A percentile compares a stretch with the other conserved stretches of the same genome.
Evolutionary conservation across 306 rosid genomes (phyloP).

Genomic region (Lathyrus aphaca): DNA sequence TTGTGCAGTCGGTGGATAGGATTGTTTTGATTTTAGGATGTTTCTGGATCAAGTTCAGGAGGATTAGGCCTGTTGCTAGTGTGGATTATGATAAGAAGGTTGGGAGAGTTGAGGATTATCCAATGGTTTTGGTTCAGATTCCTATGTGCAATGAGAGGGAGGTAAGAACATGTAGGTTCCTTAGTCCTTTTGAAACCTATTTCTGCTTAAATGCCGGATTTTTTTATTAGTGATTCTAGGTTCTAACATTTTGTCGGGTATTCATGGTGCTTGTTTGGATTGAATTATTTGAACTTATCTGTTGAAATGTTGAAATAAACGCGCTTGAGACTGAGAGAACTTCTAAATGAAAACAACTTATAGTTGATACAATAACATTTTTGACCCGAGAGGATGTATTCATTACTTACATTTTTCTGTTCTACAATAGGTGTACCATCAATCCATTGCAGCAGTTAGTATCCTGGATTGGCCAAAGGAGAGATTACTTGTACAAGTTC

Average conservation of each 20-base stretch:
- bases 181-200: conserved; percentile 41
- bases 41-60: conserved; percentile 86
- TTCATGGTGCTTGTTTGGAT: not conserved
- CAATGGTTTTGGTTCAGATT: conserved; percentile 91
- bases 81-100: conserved; percentile 60
- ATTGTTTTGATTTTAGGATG: conserved; percentile 81
- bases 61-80: conserved; percentile 64
- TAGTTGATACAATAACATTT: too few species aligned
- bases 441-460: conserved; percentile 94
- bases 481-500: conserved; percentile 91
- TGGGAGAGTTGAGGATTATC: conserved; percentile 66
- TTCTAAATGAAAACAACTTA: too few species aligned
- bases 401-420: conserved; percentile 34
- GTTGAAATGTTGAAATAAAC: too few species aligned
- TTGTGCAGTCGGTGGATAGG: conserved; percentile 91
- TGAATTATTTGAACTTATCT: not conserved
- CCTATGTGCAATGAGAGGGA: conserved; percentile 99
- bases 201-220: conserved; percentile 11
- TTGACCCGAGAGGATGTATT: not conserved
- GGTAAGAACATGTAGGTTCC: conserved; percentile 95
- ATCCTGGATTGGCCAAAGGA: conserved; percentile 94
- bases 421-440: conserved; percentile 83
- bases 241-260: too few species aligned
- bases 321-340: too few species aligned
- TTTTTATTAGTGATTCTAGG: too few species aligned